Percentiles rank a stretch among this genome's conserved stretches.
Conservation (phyloP, 345 rosid species). For the Eucalyptus brandiana region DNA sequence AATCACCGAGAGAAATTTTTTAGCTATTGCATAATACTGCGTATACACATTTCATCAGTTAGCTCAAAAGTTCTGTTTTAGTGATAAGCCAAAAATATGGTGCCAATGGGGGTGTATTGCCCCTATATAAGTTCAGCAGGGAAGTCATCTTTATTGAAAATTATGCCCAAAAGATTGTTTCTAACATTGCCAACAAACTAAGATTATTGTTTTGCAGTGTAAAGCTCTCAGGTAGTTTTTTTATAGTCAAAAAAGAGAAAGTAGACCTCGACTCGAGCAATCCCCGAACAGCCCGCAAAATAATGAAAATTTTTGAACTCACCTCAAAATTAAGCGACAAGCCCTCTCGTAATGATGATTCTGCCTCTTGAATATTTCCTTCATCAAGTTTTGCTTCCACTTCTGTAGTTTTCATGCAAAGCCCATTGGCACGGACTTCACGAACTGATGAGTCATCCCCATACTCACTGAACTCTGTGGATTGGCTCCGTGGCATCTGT, state of each 20-base stretch:
- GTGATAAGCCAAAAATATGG: not conserved
- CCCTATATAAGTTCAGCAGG: not conserved
- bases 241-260: not conserved
- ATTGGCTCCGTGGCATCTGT: conserved; percentile 4
- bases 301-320: not conserved
- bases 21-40: not conserved
- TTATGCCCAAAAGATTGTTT: not conserved
- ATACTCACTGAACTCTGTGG: conserved; percentile 17
- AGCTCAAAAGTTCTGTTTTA: not conserved
- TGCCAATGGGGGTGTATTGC: not conserved
- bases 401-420: conserved; percentile 46
- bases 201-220: not conserved
- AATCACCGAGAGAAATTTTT: not conserved
- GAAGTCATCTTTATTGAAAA: not conserved
- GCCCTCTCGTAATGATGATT: conserved; percentile 85
- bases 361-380: conserved; percentile 90
- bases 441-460: conserved; percentile 14
- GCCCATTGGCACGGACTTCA: conserved; percentile 66
- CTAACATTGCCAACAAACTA: not conserved
- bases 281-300: not conserved
- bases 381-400: conserved; percentile 89
- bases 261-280: not conserved
- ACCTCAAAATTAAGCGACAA: conserved; percentile 84
- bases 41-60: not conserved
- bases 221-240: not conserved